Percentiles rank a stretch among this genome's conserved stretches.
These are phyloP conservation scores for Penicillium lagena DNA, from an alignment of 495 filamentous ascomycete species.

Conservation along the genomic window DNA sequence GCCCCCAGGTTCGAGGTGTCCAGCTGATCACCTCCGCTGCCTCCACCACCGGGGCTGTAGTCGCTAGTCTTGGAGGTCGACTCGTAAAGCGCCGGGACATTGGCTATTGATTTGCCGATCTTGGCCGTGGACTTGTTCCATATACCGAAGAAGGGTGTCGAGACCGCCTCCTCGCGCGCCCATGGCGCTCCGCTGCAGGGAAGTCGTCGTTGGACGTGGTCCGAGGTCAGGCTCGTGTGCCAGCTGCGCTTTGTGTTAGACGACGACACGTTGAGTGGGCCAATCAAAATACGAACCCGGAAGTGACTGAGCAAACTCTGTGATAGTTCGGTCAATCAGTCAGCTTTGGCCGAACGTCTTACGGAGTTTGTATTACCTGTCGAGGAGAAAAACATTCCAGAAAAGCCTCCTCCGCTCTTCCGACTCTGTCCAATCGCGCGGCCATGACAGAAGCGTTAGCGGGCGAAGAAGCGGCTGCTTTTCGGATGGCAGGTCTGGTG, in stretches of 20 bases:
- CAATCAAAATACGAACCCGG: no score
- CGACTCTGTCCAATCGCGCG: constrained; percentile 38
- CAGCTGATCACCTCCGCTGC: no score
- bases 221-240: constrained; percentile 32
- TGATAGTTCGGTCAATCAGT: no score
- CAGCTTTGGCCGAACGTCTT: no score
- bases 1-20: constrained; percentile 24
- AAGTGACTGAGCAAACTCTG: no score
- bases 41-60: no score
- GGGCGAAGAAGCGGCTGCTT: constrained; percentile 1
- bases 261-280: no score
- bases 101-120: constrained; percentile 24
- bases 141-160: constrained; percentile 35
- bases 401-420: constrained; percentile 48
- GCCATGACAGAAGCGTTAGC: constrained; percentile 24
- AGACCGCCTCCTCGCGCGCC: constrained; percentile 22
- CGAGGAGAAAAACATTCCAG: constrained; percentile 46
- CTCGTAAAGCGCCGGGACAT: no score
- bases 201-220: constrained; percentile 15
- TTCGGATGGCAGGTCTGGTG: constrained; percentile 9
- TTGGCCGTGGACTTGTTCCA: constrained; percentile 28
- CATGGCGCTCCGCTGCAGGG: constrained; percentile 19
- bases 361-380: constrained; percentile 18
- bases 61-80: no score
- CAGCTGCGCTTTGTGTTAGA: constrained; percentile 13